Evolutionary conservation across 305 asterid genomes (phyloP), one percentile per base, ranked within the genome.

Genomic region (Fraxinus sp.): DNA sequence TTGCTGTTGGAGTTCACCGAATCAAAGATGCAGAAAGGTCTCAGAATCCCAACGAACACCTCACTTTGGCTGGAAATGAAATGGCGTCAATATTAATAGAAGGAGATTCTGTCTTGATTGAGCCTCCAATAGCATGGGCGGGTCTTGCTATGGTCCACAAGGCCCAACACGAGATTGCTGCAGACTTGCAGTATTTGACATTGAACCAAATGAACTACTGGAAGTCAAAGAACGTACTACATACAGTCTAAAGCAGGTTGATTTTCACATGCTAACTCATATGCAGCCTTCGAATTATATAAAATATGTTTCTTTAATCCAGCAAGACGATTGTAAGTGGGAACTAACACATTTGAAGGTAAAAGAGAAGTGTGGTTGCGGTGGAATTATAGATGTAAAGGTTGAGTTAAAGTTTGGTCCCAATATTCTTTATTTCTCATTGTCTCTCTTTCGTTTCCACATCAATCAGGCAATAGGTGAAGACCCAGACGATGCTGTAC

Each of bases 1-100:
- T 90, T 86, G 97, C 93, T 81, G 93, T 93, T 88, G 98, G 98
- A 79, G 91, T 94, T 84, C 98, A 94, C 88, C 92, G 99, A 84
- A 89, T 93, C 83, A 91, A 92, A 88, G 98, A 96, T 81, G 98
- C 99, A 41, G 99, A 96, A 89, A 92, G 97, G 90, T 91, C 93
- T 83, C 98, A 96, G 84, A 96, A 93, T 88, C 97, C 92, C 33
- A 94, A 88, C 85, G 99, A 92, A 55, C 99, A 96, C 89, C 97
- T 96, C 76, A 87, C 94, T 49, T 96, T 97, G 98, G 99, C 99
- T 5, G 97, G 99, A 80, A 94, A 93, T 82, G 99, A 96, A 88
- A 96, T 96, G 98, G 99, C 98, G 74, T 96, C 99, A 1, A 92
- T 94, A 66, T 81, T 94, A 77, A 91, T 97, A 84, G 99, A 96